Percentiles rank a stretch among this genome's conserved stretches.
phyloP scores from a whole-genome alignment of 176 grass and related monocot genomes.

The Paspalum notatum region DNA sequence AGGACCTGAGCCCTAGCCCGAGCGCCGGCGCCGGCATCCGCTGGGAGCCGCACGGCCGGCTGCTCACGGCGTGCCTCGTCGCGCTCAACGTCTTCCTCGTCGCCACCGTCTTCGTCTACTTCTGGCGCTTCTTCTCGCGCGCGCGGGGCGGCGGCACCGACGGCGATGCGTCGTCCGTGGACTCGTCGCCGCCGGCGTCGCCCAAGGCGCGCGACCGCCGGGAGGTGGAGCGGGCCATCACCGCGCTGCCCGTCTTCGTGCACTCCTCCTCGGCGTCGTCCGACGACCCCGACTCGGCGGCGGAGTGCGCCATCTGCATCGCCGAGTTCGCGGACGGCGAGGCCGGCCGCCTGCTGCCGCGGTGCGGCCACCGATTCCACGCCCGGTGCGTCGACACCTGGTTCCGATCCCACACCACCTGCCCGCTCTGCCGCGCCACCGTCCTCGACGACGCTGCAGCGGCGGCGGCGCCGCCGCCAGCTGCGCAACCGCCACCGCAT shows the following conservation, averaged over 20 bases:
- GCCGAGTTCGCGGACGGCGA: constrained; percentile 55
- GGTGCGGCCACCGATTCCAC: constrained; percentile 55
- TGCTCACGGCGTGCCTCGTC: constrained; percentile 31
- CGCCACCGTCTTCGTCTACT: constrained; percentile 54
- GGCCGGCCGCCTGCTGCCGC: constrained; percentile 46
- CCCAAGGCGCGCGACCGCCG: constrained; percentile 28
- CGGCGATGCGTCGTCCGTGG: neutral
- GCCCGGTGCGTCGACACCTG: constrained; percentile 52
- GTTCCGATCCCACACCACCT: constrained; percentile 45
- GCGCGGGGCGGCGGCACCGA: neutral
- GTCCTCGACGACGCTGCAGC: neutral
- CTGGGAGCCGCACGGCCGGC: constrained; percentile 27
- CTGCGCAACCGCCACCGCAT: neutral
- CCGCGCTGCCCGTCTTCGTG: constrained; percentile 40
- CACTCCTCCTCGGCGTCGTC: neutral
- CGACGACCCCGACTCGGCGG: neutral
- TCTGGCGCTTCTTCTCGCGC: constrained; percentile 42
- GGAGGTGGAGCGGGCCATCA: constrained; percentile 32
- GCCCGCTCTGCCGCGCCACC: constrained; percentile 51
- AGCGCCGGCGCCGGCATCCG: neutral
- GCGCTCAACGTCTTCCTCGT: constrained; percentile 49
- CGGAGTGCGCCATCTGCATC: constrained; percentile 62
- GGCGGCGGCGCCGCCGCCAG: too few species aligned
- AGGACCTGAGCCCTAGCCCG: neutral
- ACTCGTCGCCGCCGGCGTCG: constrained; percentile 17